Evolutionary conservation across 176 grass and related monocot genomes (phyloP), one percentile per base, ranked within the genome.

Genomic region (Oryza nivara): DNA sequence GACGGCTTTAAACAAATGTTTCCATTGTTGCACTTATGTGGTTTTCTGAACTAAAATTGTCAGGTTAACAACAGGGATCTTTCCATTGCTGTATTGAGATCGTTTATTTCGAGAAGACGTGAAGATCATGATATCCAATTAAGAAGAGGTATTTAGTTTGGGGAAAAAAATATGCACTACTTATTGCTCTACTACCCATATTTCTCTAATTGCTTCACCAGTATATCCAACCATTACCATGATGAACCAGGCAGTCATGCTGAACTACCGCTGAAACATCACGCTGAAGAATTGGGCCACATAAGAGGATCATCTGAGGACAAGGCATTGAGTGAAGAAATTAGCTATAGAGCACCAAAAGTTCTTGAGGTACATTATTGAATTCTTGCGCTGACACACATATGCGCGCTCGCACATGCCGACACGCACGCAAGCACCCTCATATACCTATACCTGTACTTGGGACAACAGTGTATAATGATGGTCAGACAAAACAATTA

Each of bases 61-160:
- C 79, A 91, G 90, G 82, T 91, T 85, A 80, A 91, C 67, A 91
- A 91, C 78, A 85, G 86, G 69, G 90, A 88, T 52, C 65, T 88
- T 70, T 91, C 90, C 1, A 63, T 91, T 74, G 76, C 90, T 75
- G 90, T 91, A 25, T 47, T 91, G 38, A 85, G 82, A 72, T 82
- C 82, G n/a, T 91, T 85, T 88, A 68, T 88, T 80, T 77, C 19
- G 19, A 88, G 68, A 77, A 84, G 73, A 43, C 48, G 40, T 22
- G 89, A 91, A 77, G 86, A 88, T 9, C 68, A 88, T 91, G 86
- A 73, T 36, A 7, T 7, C 82, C 30, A 19, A 9, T 73, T 30
- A 64, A 84, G 22, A 11, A 88, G 67, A 80, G 79, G 79, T 56
- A 70, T 47, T 52, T 4, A 15, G 30, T 70, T 51, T 43, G 67